Percentiles rank a stretch among this genome's conserved stretches.
Evolutionary conservation across 768 basidiomycete species (phyloP).

Genomic region (Harrya chromipes): DNA sequence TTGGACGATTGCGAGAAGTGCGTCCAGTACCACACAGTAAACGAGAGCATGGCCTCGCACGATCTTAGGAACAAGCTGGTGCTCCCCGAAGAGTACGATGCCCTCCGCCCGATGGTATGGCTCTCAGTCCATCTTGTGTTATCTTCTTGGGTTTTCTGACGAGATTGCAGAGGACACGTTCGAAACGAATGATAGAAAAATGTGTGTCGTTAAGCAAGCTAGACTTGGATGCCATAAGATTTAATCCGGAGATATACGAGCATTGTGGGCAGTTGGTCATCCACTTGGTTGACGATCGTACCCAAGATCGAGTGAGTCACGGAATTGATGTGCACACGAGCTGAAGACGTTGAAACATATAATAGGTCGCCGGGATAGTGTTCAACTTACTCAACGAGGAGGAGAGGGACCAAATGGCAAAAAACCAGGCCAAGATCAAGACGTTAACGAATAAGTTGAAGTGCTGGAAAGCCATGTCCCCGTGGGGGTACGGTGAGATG

Average conservation of each 20-base stretch:
- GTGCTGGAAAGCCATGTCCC: neutral
- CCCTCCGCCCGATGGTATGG: no score
- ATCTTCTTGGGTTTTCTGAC: no score
- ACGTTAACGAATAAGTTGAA: neutral
- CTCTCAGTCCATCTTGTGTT: no score
- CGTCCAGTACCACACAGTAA: no score
- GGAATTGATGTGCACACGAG: no score
- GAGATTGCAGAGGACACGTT: neutral
- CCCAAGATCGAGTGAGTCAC: neutral
- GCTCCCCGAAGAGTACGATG: no score
- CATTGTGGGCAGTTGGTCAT: neutral
- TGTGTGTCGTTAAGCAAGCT: accelerated
- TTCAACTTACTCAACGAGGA: neutral
- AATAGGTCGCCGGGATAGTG: neutral
- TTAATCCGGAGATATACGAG: neutral
- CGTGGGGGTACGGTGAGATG: slow-evolving; percentile 1
- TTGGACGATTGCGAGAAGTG: no score
- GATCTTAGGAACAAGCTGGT: no score
- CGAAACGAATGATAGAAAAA: neutral
- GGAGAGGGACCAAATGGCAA: accelerated
- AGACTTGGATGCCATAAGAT: accelerated
- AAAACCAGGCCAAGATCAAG: slow-evolving; percentile 8
- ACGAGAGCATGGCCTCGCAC: no score
- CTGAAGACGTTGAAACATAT: neutral
- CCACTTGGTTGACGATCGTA: neutral